phyloP scores from a whole-genome alignment of 1,284 basidiomycete species.

The Trichosporon asahii region DNA sequence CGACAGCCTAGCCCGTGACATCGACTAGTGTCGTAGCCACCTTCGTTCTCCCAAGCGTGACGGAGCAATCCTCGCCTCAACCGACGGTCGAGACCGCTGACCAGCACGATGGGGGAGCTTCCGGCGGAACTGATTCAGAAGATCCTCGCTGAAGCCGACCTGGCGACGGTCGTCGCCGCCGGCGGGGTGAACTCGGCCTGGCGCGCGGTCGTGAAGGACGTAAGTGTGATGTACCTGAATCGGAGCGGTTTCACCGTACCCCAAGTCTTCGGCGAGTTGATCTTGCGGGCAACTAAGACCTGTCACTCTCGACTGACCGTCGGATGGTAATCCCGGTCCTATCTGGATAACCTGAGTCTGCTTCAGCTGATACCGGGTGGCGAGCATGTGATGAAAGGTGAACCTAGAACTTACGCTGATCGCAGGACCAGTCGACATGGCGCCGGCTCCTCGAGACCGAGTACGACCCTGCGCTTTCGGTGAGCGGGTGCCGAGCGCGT shows the following conservation, averaged over 20 bases:
- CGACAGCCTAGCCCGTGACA: background rate
- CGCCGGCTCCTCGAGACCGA: background rate
- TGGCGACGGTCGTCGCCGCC: background rate
- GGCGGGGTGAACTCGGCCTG: background rate
- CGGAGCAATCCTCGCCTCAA: background rate
- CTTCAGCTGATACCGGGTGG: background rate
- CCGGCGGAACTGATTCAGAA: background rate
- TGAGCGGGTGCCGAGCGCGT: background rate
- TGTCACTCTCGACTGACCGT: background rate
- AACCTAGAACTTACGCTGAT: background rate
- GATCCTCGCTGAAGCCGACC: background rate
- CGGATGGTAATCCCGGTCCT: background rate
- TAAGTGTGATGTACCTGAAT: background rate
- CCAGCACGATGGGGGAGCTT: background rate
- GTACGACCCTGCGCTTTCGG: background rate
- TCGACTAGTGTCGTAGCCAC: no score
- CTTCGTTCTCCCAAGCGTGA: no score
- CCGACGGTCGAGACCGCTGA: background rate
- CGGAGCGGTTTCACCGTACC: background rate
- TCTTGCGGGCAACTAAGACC: background rate
- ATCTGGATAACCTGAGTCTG: no score
- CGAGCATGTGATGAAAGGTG: background rate
- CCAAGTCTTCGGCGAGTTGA: background rate
- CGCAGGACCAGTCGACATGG: slow-evolving; percentile 6
- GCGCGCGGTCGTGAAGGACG: slow-evolving; percentile 7